Base-by-base conservation (phyloP, 306 rosid genomes). In the Castanea sativa region DNA sequence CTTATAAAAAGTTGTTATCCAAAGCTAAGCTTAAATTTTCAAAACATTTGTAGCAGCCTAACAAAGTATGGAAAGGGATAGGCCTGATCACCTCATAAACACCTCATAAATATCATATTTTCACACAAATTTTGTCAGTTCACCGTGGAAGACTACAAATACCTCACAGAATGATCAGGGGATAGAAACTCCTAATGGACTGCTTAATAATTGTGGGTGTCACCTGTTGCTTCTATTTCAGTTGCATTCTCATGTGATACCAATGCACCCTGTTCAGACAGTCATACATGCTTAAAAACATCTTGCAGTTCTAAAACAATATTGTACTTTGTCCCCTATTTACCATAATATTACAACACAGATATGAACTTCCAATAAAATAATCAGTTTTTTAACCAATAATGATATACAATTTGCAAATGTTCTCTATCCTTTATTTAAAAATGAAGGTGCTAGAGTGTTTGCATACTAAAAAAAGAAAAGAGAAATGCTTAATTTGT, bases 171-270 rank as follows among this genome's bases (percentile, higher is more conserved):
- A 57, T 79, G 74, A 63, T 63, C 75, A 79, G 35, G n/a, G 57
- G 55, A 71, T 19, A 79, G 78, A 75, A 77, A 77, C 55, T 43
- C 75, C 19, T 70, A 83, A 77, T 82, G 29, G 76, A 77, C 75
- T 72, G 58, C 78, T 74, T 63, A 59, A 60, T 45, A 32, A 21
- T 41, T 41, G 12, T 63, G 67, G 76, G 81, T 79, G 79, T 49
- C 45, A 75, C 33, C 29, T 69, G 73, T 73, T 81, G 79, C 83
- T 49, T 73, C 76, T 73, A 78, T 71, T 63, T 73, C 41, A 75
- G 71, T 83, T 76, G 83, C 25, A 81, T 73, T 79, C 76, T 82
- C 78, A 75, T 73, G 69, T 65, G 55, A 75, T 57, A 55, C 29
- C 76, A 80, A 78, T 70, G 65, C 79, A 74, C 70, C 80, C 73